phyloP scores from a whole-genome alignment of 2,329 filamentous ascomycete species.

The Aspergillus eucalypticola region DNA sequence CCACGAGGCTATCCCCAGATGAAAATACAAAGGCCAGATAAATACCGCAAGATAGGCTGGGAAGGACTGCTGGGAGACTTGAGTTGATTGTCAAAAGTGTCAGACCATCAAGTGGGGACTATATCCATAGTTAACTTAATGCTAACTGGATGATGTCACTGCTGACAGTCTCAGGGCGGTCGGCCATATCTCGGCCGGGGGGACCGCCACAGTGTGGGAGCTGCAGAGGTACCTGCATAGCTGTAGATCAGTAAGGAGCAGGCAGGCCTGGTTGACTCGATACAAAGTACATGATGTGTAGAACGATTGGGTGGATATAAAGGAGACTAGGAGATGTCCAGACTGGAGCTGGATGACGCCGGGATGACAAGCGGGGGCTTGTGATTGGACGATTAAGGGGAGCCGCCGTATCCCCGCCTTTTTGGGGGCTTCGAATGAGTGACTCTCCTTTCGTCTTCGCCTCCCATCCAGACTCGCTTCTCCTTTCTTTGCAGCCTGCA shows the following conservation, averaged over 20 bases:
- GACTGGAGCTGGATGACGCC: slow-evolving; percentile 12
- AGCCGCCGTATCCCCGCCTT: slow-evolving; percentile 1
- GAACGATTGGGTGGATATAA: neutral
- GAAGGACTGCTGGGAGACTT: slow-evolving; percentile 34
- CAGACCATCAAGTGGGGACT: too few relatives aligned
- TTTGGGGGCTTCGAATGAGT: neutral
- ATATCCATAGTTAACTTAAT: too few relatives aligned
- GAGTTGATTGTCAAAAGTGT: too few relatives aligned
- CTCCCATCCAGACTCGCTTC: neutral
- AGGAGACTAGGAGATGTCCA: neutral
- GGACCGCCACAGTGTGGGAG: neutral
- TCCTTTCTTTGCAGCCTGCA: neutral
- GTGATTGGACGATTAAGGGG: slow-evolving; percentile 20
- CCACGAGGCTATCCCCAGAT: neutral
- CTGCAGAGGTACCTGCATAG: too few relatives aligned
- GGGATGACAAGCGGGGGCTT: slow-evolving; percentile 10
- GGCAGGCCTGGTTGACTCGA: too few relatives aligned
- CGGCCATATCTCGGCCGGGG: too few relatives aligned
- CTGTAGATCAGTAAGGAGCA: too few relatives aligned
- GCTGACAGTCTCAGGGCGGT: too few relatives aligned
- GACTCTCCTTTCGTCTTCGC: neutral
- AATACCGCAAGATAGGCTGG: slow-evolving; percentile 15
- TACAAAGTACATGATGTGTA: neutral
- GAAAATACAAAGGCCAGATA: too few relatives aligned
- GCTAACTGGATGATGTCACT: too few relatives aligned